Percentiles rank a stretch among this genome's conserved stretches.
These are phyloP conservation scores for Bryoerythrophyllum caledonicum DNA, from an alignment of 225 moss, liverwort and hornwort species.

Conservation along the genomic window DNA sequence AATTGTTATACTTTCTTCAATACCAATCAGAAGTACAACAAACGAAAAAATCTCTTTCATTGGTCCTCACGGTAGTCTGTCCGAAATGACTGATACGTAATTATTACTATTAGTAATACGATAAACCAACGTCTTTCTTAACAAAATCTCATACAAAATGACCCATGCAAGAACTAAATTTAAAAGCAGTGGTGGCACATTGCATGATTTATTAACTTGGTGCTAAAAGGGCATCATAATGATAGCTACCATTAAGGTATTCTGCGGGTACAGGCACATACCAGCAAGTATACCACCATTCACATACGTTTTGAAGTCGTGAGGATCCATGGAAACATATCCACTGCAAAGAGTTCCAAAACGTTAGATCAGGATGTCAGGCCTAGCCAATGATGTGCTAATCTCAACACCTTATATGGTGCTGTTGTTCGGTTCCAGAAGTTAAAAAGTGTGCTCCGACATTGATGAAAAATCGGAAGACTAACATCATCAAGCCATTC, in stretches of 20 bases:
- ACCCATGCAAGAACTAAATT: constrained; percentile 8
- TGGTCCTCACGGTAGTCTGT: background rate
- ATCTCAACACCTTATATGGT: background rate
- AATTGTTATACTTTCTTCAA: constrained; percentile 17
- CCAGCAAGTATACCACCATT: constrained; percentile 97
- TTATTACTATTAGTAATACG: background rate
- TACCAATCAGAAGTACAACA: constrained; percentile 2
- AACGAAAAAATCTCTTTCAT: background rate
- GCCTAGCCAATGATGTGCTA: constrained; percentile 3
- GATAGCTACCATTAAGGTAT: constrained; percentile 5
- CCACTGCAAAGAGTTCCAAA: constrained; percentile 66
- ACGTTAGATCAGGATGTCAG: constrained; percentile 20
- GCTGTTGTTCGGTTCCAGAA: constrained; percentile 7
- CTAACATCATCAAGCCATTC: constrained; percentile 1
- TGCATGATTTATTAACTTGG: background rate
- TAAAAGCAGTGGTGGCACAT: background rate
- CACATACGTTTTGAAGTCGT: constrained; percentile 74
- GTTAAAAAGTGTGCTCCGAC: constrained; percentile 4
- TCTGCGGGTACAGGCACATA: constrained; percentile 29
- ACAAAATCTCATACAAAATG: background rate
- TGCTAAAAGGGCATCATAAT: constrained; percentile 12
- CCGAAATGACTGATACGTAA: constrained; percentile 1
- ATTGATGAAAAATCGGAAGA: constrained; percentile 11
- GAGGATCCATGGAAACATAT: constrained; percentile 76
- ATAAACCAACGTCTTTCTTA: constrained; percentile 4